Evolutionary conservation across 2,329 filamentous ascomycete species (phyloP), one percentile per base, ranked within the genome.

Genomic region (Zarea fungicola): DNA sequence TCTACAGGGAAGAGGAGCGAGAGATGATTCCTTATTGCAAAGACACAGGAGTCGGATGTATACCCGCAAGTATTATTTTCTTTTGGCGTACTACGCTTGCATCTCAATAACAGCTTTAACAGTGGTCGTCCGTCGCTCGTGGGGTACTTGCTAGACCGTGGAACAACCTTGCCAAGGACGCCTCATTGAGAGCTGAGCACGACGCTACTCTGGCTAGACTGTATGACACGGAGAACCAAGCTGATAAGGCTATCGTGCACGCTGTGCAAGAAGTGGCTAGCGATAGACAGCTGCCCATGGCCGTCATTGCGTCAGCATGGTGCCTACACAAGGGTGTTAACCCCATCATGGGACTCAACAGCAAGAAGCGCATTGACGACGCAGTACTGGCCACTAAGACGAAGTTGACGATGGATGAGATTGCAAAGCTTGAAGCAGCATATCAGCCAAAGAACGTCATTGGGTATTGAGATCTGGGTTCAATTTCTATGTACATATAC

Each of bases 311-410:
- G 13, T 13, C 13, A 29, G 26, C 32, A 3, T 8, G 13, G 32
- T 11, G 32, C 13, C 14, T 35, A 7, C 9, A 14, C 13, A 35
- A 35, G n/a, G 32, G 32, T 18, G 10, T 35, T 4, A 16, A 18
- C 10, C 13, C 13, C 10, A 85, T 86, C 51, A 68, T 84, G 45
- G 83, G 84, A 0, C 69, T 86, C 55, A 77, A 71, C 53, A 84
- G 71, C 47, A 67, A 75, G 28, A 69, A 73, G 50, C 68, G 83
- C 14, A 75, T 87, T 37, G 77, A 83, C 29, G 80, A 86, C 66
- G 78, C 80, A 1, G 68, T 83, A n/a, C 65, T 68, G 3, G 65
- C 69, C 0, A 56, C 66, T 5, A 68, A 66, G 3, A 72, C 75
- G 34, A 69, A 69, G 39, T 61, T 87, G 52, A 77, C 70, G 0